phyloP scores from a whole-genome alignment of 1,139 yeast species.

The Suhomyces anneliseae region DNA sequence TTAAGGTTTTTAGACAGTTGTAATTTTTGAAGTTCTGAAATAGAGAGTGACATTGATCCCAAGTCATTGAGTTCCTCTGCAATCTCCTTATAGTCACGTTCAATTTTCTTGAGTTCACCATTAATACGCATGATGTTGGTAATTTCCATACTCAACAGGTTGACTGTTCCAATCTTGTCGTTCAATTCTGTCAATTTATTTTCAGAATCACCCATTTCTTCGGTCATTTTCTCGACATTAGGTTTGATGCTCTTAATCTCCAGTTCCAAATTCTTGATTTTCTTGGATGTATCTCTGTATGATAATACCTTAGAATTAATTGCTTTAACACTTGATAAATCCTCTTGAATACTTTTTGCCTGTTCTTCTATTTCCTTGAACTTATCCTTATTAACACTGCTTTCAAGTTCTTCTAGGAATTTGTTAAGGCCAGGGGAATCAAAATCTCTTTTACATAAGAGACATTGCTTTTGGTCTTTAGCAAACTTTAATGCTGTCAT shows the following conservation, averaged over 20 bases:
- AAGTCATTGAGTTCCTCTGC: conserved; percentile 41
- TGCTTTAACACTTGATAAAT: conserved; percentile 25
- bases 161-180: conserved; percentile 13
- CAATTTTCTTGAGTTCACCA: conserved; percentile 35
- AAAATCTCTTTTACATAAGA: conserved; percentile 65
- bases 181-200: conserved; percentile 17
- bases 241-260: conserved; percentile 9
- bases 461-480: conserved; percentile 53
- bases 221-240: not conserved
- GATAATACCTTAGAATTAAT: conserved; percentile 30
- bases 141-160: conserved; percentile 27
- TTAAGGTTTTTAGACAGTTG: conserved; percentile 45
- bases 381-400: conserved; percentile 37
- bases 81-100: conserved; percentile 34
- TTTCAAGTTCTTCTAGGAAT: conserved; percentile 35
- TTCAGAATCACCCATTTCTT: conserved; percentile 14
- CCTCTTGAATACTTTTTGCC: conserved; percentile 33
- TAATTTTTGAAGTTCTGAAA: conserved; percentile 53
- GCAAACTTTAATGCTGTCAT: conserved; percentile 64
- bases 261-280: conserved; percentile 13
- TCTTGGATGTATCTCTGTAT: conserved; percentile 23
- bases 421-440: conserved; percentile 36
- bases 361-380: conserved; percentile 37
- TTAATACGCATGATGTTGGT: conserved; percentile 37
- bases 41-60: conserved; percentile 29